Conservation (phyloP, 2,329 filamentous ascomycete genomes). For the Chalara sp. region DNA sequence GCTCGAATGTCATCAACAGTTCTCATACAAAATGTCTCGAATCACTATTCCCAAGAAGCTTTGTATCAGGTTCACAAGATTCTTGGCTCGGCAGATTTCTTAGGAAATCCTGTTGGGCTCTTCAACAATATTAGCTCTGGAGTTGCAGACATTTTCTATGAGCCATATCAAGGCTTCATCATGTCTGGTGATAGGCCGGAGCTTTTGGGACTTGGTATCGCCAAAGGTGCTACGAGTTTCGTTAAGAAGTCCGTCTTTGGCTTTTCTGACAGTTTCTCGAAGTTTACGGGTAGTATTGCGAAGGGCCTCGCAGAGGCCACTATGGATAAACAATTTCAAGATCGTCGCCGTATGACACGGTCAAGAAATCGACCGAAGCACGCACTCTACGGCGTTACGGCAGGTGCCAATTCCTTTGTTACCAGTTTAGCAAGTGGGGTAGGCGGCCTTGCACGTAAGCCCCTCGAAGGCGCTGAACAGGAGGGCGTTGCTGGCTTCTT, state of each 20-base stretch:
- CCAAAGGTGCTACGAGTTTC: conserved; percentile 93
- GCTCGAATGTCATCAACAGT: conserved; percentile 83
- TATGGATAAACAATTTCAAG: conserved; percentile 97
- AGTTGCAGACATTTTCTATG: conserved; percentile 97
- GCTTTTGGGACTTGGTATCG: conserved; percentile 89
- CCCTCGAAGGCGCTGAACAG: conserved; percentile 90
- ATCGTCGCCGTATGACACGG: conserved; percentile 86
- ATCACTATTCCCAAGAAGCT: conserved; percentile 94
- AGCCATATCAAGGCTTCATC: conserved; percentile 95
- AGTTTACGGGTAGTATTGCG: conserved; percentile 93
- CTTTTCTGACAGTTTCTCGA: conserved; percentile 94
- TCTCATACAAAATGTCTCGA: conserved; percentile 78
- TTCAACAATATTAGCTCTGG: conserved; percentile 99
- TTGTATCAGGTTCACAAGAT: conserved; percentile 96
- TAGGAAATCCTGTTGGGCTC: conserved; percentile 92
- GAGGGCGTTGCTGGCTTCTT: conserved; percentile 93
- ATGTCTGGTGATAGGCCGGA: conserved; percentile 85
- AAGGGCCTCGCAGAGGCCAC: conserved; percentile 94
- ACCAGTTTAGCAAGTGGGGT: conserved; percentile 90
- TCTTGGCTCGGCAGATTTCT: conserved; percentile 91
- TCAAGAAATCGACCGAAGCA: conserved; percentile 94
- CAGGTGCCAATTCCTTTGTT: conserved; percentile 90
- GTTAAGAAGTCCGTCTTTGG: conserved; percentile 99
- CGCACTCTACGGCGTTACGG: conserved; percentile 90
- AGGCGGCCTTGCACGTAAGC: conserved; percentile 86